phyloP scores from a whole-genome alignment of 352 stramenopile species.

The Phytophthora foliorum region DNA sequence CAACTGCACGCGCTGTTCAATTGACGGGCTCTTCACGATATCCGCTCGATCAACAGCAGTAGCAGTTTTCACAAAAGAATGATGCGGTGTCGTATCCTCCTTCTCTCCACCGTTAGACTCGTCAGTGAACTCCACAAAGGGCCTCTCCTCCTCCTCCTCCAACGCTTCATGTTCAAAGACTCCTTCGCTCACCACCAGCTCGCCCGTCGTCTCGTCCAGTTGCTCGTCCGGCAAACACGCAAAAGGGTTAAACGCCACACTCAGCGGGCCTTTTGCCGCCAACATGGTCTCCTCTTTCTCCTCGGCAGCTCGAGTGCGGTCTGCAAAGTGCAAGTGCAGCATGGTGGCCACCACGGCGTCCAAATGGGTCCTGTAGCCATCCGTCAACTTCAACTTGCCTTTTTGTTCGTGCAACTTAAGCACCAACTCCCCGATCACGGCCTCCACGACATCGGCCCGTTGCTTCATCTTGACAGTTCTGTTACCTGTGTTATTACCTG shows the following conservation, averaged over 20 bases:
- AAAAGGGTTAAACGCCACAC: conserved; percentile 69
- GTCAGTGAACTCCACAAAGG: conserved; percentile 48
- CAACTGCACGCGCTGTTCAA: conserved; percentile 8
- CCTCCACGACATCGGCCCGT: conserved; percentile 75
- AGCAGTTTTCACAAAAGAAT: conserved; percentile 40
- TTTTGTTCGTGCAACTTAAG: conserved; percentile 49
- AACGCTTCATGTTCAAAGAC: conserved; percentile 39
- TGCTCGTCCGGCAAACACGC: conserved; percentile 66
- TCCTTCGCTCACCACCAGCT: conserved; percentile 57
- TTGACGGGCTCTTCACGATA: not conserved
- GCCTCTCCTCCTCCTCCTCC: conserved; percentile 31
- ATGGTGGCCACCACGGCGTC: conserved; percentile 63
- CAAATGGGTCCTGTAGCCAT: conserved; percentile 52
- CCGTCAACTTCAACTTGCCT: not conserved
- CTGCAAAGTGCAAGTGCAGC: conserved; percentile 70
- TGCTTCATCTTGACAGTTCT: conserved; percentile 60
- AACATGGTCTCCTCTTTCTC: conserved; percentile 28
- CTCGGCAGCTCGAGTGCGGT: conserved; percentile 32
- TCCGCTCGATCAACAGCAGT: too few relatives aligned
- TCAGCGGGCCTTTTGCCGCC: conserved; percentile 47
- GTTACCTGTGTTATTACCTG: not conserved
- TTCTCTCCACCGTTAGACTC: conserved; percentile 39
- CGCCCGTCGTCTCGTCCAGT: conserved; percentile 65
- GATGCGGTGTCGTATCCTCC: conserved; percentile 15
- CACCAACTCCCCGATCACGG: conserved; percentile 70